Conservation (phyloP, 352 stramenopile species). For the Phytophthora pini region DNA sequence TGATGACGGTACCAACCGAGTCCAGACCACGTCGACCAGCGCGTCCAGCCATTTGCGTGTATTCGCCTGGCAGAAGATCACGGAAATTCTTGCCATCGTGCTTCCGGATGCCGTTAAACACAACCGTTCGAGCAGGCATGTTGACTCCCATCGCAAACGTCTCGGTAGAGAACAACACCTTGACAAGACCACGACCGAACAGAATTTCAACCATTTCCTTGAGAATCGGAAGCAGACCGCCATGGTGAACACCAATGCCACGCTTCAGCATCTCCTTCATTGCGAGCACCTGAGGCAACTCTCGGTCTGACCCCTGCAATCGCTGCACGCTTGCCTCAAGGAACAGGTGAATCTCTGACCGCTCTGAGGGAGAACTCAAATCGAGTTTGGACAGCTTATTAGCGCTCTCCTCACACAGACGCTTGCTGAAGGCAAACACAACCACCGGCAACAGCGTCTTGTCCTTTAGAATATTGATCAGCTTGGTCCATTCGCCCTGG, state of each 20-base stretch:
- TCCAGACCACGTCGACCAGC: slow-evolving; percentile 97
- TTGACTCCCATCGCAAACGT: slow-evolving; percentile 99
- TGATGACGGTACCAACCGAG: slow-evolving; percentile 96
- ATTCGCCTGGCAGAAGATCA: slow-evolving; percentile 89
- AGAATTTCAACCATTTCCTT: slow-evolving; percentile 99
- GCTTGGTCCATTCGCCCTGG: slow-evolving; percentile 89
- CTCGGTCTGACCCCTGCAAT: slow-evolving; percentile 94
- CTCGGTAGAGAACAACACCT: slow-evolving; percentile 99
- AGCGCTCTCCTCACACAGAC: slow-evolving; percentile 82
- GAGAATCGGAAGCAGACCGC: slow-evolving; percentile 97
- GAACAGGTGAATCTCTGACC: slow-evolving; percentile 87
- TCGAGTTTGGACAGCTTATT: slow-evolving; percentile 81
- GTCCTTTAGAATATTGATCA: slow-evolving; percentile 88
- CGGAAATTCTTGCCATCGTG: slow-evolving; percentile 96
- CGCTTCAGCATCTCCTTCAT: slow-evolving; percentile 97
- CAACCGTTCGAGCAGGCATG: slow-evolving; percentile 97
- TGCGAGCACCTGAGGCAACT: slow-evolving; percentile 97
- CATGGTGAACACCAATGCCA: slow-evolving; percentile 97
- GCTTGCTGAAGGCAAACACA: slow-evolving; percentile 94
- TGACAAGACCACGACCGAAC: slow-evolving; percentile 97
- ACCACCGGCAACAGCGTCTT: slow-evolving; percentile 95
- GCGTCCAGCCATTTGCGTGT: slow-evolving; percentile 98
- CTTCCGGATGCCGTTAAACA: slow-evolving; percentile 98
- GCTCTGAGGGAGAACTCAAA: slow-evolving; percentile 71
- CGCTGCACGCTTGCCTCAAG: slow-evolving; percentile 78